These are phyloP conservation scores for Lasiodiplodia sp. DNA, from an alignment of 2,329 filamentous ascomycete species.

Conservation along the genomic window DNA sequence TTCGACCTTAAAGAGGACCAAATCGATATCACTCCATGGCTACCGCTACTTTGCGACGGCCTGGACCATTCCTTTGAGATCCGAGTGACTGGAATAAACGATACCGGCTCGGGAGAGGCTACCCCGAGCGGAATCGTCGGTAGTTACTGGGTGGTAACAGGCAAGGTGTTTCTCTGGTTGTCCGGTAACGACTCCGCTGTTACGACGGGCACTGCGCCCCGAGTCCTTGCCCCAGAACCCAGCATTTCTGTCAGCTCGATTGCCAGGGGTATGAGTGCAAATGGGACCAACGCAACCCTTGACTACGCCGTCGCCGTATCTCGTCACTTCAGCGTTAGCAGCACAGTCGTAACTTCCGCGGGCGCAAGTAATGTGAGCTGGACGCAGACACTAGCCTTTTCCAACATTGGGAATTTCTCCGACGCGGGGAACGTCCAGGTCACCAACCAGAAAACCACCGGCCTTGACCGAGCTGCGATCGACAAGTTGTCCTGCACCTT, in stretches of 20 bases:
- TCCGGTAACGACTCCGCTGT: constrained; percentile 57
- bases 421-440: constrained; percentile 63
- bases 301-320: constrained; percentile 64
- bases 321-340: constrained; percentile 63
- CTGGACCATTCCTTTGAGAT: constrained; percentile 72
- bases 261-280: constrained; percentile 52
- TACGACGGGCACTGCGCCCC: constrained; percentile 58
- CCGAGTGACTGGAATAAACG: constrained; percentile 69
- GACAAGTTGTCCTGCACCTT: constrained; percentile 44
- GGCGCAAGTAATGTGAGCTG: constrained; percentile 57
- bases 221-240: constrained; percentile 50
- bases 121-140: constrained; percentile 63
- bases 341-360: constrained; percentile 59
- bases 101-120: constrained; percentile 52
- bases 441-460: constrained; percentile 60
- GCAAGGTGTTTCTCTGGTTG: constrained; percentile 82
- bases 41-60: constrained; percentile 73
- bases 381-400: constrained; percentile 65
- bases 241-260: constrained; percentile 59
- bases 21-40: constrained; percentile 81
- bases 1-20: constrained; percentile 82
- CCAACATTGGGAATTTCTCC: constrained; percentile 62
- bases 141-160: constrained; percentile 77
- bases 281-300: constrained; percentile 66
- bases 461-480: constrained; percentile 48